Base-by-base conservation (phyloP, 1,284 basidiomycete genomes). In the Paramarasmius palmivorus region DNA sequence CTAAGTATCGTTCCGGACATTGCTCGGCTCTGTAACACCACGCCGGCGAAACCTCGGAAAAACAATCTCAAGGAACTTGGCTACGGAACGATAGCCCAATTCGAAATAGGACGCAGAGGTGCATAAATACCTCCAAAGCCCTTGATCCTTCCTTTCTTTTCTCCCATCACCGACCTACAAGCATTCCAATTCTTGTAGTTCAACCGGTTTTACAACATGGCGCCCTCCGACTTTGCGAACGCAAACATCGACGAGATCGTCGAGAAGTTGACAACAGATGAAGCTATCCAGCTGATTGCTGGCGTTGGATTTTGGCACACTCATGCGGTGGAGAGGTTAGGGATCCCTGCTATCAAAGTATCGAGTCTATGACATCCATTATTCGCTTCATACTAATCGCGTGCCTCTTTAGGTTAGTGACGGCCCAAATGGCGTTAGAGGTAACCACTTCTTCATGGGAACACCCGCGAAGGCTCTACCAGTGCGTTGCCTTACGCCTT, bases 231-330 rank as follows among this genome's bases (percentile, higher is more conserved):
- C 63, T 87, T 90, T 62, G 81, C 82, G 14, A 80, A 79, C 0
- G 86, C 80, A 4, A 68, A 84, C 62, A 72, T 90, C 50, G 73
- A 81, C 55, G 75, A 81, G 46, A 69, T 88, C 50, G 73, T 90
- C 49, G 78, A 82, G n/a, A 72, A 81, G 54, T 70, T 90, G 56
- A 87, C 86, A 1, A 84, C 79, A 0, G 85, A 88, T 38, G 88
- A 90, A 62, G 82, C 88, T 2, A 89, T 90, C 59, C 70, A 75
- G 19, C 73, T 92, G 23, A 84, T 82, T 12, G 84, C 84, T 3
- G 89, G 88, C 34, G 84, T 85, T 25, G 88, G 88, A 20, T 84
- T 86, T 64, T 91, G 89, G 90, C 82, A 88, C 64, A 91, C 89
- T 0, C 79, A 83, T 53, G 75, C 73, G 7, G 69, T 91, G 19